Evolutionary conservation across 2,329 filamentous ascomycete species (phyloP), one percentile per base, ranked within the genome.

Genomic region (Paecilomyces dactylethromorphus): DNA sequence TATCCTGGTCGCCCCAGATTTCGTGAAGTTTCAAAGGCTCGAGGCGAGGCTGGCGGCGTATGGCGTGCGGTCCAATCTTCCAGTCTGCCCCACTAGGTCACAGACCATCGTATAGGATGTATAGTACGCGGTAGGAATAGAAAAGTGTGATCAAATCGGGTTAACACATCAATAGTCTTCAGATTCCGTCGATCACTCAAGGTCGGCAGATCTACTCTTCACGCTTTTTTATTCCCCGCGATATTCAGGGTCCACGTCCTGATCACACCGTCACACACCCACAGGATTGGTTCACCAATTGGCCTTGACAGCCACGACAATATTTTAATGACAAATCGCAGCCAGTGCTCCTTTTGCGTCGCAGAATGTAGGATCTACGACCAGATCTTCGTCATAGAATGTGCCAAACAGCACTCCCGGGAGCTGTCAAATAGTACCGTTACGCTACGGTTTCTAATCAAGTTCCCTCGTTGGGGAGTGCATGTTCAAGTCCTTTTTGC

Each of bases 111-210:
- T 18, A 45, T 45, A 45, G 6, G n/a, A 18, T 45, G 15, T 18
- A n/a, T 45, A 18, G n/a, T 32, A 33, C 53, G 31, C 31, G 12
- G 29, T 33, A 33, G 33, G 21, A 32, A 39, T 11, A 33, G 21
- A 22, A 31, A 39, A 56, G 64, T 58, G 64, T 68, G 66, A 65
- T 65, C 65, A 64, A 62, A 62, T 55, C 58, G 58, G 63, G 70
- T 69, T 70, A 71, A 70, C 67, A 72, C 65, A 68, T 67, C 71
- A 74, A 74, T 74, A 74, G 71, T 74, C 63, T 59, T 68, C 68
- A 68, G 70, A 73, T 73, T 70, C 65, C 60, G 71, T 71, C 71
- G 71, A 73, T 74, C 71, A 66, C 22, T 60, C 66, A 58, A 62
- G 69, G 26, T 52, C 29, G 50, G 22, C 50, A 52, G 68, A 71